These are phyloP conservation scores for Protomyces lactucae-debilis DNA, from an alignment of 1,139 yeast genomes.

Conservation along the genomic window DNA sequence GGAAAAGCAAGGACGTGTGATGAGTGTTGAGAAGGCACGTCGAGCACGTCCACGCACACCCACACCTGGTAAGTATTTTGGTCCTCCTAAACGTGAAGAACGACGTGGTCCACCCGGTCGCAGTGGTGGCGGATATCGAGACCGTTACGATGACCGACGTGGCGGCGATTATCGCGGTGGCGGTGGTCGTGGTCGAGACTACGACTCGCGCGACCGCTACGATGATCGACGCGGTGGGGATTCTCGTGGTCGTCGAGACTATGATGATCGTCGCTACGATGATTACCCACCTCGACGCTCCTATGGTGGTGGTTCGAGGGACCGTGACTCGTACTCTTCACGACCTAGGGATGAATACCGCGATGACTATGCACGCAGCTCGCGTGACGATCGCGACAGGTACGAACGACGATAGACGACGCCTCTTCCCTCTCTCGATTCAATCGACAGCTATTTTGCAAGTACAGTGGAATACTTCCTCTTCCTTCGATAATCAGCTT, in stretches of 20 bases:
- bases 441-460: no score
- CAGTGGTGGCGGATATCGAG: slow-evolving; percentile 24
- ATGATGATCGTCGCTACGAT: slow-evolving; percentile 25
- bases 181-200: slow-evolving; percentile 35
- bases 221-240: slow-evolving; percentile 14
- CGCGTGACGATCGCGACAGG: not conserved
- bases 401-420: not conserved
- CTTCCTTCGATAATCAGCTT: no score
- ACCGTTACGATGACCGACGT: slow-evolving; percentile 35
- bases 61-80: slow-evolving; percentile 44
- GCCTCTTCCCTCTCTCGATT: no score
- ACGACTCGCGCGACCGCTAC: not conserved
- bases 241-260: slow-evolving; percentile 9
- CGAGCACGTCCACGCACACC: slow-evolving; percentile 43
- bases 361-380: slow-evolving; percentile 1
- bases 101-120: slow-evolving; percentile 31
- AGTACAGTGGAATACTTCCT: no score
- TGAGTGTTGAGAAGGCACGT: slow-evolving; percentile 41
- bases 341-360: not conserved
- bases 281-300: slow-evolving; percentile 15
- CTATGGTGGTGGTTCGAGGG: slow-evolving; percentile 13
- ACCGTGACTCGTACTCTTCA: not conserved
- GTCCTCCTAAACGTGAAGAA: slow-evolving; percentile 39
- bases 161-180: slow-evolving; percentile 34
- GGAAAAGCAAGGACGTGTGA: slow-evolving; percentile 38